Conservation (phyloP, 106 monocot species). For the Allium fistulosum region DNA sequence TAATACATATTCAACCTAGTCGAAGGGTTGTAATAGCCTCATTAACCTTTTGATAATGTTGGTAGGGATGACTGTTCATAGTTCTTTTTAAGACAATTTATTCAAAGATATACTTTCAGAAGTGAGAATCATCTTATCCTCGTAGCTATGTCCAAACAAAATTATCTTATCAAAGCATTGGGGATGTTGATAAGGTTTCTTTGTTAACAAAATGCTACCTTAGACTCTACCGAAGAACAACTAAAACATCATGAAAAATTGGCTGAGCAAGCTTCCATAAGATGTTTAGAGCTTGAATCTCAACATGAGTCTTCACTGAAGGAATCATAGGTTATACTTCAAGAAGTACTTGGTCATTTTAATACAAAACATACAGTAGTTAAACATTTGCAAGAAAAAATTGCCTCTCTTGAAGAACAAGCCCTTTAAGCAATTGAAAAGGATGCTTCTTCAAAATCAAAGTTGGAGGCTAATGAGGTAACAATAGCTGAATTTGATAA, state of each 20-base stretch:
- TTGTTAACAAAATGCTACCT: no score
- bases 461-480: conserved; percentile 46
- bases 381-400: conserved; percentile 31
- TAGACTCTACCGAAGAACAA: conserved; percentile 40
- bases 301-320: conserved; percentile 32
- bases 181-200: no score
- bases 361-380: conserved; percentile 52
- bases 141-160: no score
- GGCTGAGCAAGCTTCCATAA: conserved; percentile 36
- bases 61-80: no score
- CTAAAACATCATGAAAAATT: conserved; percentile 43
- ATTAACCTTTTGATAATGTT: no score
- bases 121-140: no score
- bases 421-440: conserved; percentile 32
- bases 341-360: conserved; percentile 31
- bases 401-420: conserved; percentile 42
- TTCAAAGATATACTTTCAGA: no score
- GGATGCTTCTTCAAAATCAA: conserved; percentile 35
- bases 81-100: no score
- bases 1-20: no score
- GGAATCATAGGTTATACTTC: conserved; percentile 59
- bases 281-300: conserved; percentile 50
- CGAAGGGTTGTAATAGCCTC: no score
- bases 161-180: no score
- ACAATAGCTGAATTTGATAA: conserved; percentile 22